Base-by-base conservation (phyloP, 2,329 filamentous ascomycete genomes). In the Coniella lustricola region DNA sequence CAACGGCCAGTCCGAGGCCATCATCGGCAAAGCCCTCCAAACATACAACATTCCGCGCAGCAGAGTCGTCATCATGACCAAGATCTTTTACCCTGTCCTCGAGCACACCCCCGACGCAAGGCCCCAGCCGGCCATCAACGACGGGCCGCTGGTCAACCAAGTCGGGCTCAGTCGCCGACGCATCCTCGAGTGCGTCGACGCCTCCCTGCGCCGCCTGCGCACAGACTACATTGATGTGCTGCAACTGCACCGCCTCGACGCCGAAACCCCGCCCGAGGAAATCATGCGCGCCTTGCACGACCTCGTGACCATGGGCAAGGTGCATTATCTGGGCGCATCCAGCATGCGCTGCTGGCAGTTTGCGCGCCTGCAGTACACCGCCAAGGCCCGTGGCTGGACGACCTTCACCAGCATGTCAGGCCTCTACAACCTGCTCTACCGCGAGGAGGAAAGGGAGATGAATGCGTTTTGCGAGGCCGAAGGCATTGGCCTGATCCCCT, bases 21-120 rank as follows among this genome's bases (percentile, higher is more conserved):
- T 88, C 56, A 74, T 88, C 52, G 83, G 73, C 52, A 82, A 82
- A 61, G 82, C 82, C 2, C 65, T 87, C 48, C 77, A 77, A 58
- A 68, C 79, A 52, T 85, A 79, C 70, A 67, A 73, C 36, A 84
- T 87, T 57, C 82, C 83, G 0, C 76, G 84, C 29, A 66, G 74
- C 53, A 80, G 79, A 54, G 67, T 87, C 41, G 75, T 85, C 21
- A 78, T 87, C 58, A 64, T 86, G 54, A 79, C 75, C 20, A 87
- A 87, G 67, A 63, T 62, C 48, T 62, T 57, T 58, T 61, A 58
- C 48, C 57, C 54, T 21, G 64, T 66, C 2, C 64, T 63, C 22
- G 65, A 68, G 53, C 52, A 61, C 16, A 60, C 61, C 18, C 18
- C 36, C 10, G 10, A 38, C 13, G n/a, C 18, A n/a, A 38, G 36